Evolutionary conservation across 345 rosid species (phyloP).

Genomic region (Lepidium africanum): DNA sequence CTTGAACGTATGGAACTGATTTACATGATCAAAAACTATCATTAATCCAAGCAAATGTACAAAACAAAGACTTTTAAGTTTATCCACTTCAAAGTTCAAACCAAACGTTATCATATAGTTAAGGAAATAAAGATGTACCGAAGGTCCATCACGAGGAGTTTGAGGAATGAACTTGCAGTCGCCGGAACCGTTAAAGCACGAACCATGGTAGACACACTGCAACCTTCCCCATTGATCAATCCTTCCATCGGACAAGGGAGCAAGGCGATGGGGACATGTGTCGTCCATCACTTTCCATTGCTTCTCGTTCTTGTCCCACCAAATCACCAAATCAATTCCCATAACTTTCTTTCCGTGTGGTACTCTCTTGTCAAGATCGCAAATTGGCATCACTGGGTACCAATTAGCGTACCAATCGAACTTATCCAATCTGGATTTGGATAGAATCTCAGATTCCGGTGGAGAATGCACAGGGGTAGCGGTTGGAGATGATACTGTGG

Average conservation of each 20-base stretch:
- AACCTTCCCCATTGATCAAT: conserved; percentile 79
- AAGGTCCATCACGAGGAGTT: conserved; percentile 69
- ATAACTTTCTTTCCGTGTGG: conserved; percentile 66
- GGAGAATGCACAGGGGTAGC: conserved; percentile 25
- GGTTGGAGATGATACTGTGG: conserved; percentile 29
- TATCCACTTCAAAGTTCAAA: too few relatives aligned
- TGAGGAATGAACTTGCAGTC: conserved; percentile 80
- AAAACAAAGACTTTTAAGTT: too few relatives aligned
- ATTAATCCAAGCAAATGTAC: too few relatives aligned
- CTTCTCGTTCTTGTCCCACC: conserved; percentile 74
- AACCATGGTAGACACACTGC: conserved; percentile 85
- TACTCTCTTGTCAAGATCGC: conserved; percentile 64
- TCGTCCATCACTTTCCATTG: conserved; percentile 68
- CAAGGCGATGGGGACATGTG: conserved; percentile 66
- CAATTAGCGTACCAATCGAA: conserved; percentile 72
- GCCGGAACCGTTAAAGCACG: conserved; percentile 84
- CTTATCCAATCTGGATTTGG: conserved; percentile 22
- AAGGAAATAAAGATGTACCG: conserved; percentile 34
- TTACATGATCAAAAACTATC: too few relatives aligned
- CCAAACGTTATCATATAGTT: too few relatives aligned
- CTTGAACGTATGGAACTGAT: too few relatives aligned
- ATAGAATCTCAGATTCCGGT: conserved; percentile 28
- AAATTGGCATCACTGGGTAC: conserved; percentile 72
- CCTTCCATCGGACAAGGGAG: conserved; percentile 75
- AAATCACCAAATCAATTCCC: conserved; percentile 74